phyloP scores from a whole-genome alignment of 805 yeast genomes.

The Millerozyma acaciae region DNA sequence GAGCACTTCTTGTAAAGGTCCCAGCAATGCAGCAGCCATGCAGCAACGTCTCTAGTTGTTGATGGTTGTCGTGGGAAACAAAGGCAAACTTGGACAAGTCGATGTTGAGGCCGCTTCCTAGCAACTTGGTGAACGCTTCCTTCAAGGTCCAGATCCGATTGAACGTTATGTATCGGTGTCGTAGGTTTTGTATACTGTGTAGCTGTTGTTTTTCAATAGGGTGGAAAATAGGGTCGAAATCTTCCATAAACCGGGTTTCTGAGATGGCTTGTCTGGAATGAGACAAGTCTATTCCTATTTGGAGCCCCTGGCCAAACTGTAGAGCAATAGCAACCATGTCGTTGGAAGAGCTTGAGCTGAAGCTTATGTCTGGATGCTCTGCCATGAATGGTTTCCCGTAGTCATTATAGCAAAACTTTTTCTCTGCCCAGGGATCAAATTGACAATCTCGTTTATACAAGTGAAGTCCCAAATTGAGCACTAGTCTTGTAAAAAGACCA shows the following conservation, averaged over 20 bases:
- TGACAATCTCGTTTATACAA: constrained; percentile 7
- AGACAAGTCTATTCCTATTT: constrained; percentile 37
- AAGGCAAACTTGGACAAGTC: constrained; percentile 19
- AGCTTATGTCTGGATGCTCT: constrained; percentile 25
- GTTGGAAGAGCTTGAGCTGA: constrained; percentile 60
- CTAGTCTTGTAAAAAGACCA: constrained; percentile 41
- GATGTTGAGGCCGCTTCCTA: constrained; percentile 53
- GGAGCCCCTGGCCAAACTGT: constrained; percentile 17
- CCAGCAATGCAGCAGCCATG: no score
- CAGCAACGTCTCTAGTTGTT: no score
- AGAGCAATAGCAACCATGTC: constrained; percentile 46
- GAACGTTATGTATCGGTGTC: constrained; percentile 30
- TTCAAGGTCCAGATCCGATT: constrained; percentile 75
- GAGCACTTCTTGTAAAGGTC: no score
- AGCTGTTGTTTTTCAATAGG: constrained; percentile 31
- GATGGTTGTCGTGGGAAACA: no score
- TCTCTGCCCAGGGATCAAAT: constrained; percentile 16
- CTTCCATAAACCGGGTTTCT: constrained; percentile 23
- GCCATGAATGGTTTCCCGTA: constrained; percentile 57
- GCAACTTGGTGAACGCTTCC: constrained; percentile 66
- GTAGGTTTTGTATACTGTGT: constrained; percentile 8
- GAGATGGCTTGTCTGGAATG: constrained; percentile 29
- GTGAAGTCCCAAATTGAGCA: constrained; percentile 32
- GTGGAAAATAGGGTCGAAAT: constrained; percentile 43
- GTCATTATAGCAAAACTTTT: constrained; percentile 27